Evolutionary conservation across 768 basidiomycete genomes (phyloP), one percentile per base, ranked within the genome.

Genomic region (Leccinum boreale): DNA sequence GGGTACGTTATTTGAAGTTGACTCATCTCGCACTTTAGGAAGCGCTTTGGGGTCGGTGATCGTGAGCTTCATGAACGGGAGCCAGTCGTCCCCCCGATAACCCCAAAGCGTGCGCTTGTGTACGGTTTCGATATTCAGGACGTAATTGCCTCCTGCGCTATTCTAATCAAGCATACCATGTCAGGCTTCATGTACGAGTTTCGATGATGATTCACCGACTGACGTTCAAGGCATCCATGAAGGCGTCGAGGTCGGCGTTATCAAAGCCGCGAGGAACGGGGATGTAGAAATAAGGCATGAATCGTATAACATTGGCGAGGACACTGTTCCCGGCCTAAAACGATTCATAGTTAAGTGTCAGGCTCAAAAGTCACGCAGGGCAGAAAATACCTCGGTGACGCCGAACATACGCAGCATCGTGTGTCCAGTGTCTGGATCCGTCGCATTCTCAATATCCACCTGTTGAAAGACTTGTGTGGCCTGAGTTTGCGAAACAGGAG

Each of bases 211-310:
- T 24, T 26, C 42, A 36, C 12, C 24, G 21, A 71, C 88, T 68
- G 50, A 93, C 94, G 70, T 95, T 96, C 45, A 99, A 70, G 58
- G 87, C 79, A 14, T 80, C 77, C 45, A 74, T 76, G 65, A 99
- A 87, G 0, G 86, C 72, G 3, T 75, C 75, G 2, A 89, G 66
- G 64, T 98, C 94, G 17, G 81, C 78, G 31, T 80, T 75, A 29
- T 78, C 74, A 62, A 98, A 94, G 0, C 94, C 94, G 17, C 89
- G 83, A 31, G 97, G 97, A 29, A 87, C 83, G 3, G 92, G 80
- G 44, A 98, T 75, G 65, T 94, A 99, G 73, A 99, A 97, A 73
- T 99, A 98, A 0, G 97, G 96, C 50, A 85, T 73, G 69, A 97
- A 98, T 33, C 85, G 85, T 2, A 80, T 86, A 51, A 99, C 81